Percentiles rank a stretch among this genome's conserved stretches.
Evolutionary conservation across 1,139 yeast genomes (phyloP).

Genomic region (Debaryomycetaceae sp.): DNA sequence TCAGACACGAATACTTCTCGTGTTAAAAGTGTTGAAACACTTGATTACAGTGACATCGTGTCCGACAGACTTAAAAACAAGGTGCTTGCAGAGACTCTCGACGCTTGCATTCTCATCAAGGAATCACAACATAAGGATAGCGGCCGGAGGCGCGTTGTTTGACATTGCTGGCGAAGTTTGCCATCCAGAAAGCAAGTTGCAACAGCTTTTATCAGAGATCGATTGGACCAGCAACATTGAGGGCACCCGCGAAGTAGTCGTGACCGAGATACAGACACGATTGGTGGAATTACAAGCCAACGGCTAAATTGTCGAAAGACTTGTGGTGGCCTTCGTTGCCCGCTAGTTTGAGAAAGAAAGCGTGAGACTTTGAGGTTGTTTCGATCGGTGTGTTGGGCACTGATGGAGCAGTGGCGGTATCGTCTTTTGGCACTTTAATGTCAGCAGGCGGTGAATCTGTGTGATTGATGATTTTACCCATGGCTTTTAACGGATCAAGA

Average conservation of each 20-base stretch:
- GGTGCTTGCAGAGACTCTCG: conserved; percentile 17
- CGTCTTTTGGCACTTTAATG: too few relatives aligned
- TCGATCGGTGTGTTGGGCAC: too few relatives aligned
- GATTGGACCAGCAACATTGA: conserved; percentile 11
- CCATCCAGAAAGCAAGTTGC: conserved; percentile 1
- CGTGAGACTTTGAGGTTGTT: too few relatives aligned
- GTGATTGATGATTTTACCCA: too few relatives aligned
- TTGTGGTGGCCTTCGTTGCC: conserved; percentile 14
- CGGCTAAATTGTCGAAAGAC: conserved; percentile 19
- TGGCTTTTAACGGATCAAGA: too few relatives aligned
- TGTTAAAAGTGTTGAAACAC: conserved; percentile 26
- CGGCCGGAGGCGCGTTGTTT: conserved; percentile 25
- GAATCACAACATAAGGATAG: conserved; percentile 13
- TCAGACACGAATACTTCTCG: conserved; percentile 18
- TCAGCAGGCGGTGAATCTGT: too few relatives aligned
- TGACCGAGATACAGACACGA: too few relatives aligned
- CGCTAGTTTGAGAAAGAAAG: too few relatives aligned
- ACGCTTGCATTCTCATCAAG: conserved; percentile 23
- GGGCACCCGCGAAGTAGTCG: too few relatives aligned
- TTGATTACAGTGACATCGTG: conserved; percentile 6
- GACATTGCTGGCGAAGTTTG: conserved; percentile 16
- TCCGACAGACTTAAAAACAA: conserved; percentile 2
- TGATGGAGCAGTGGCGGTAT: too few relatives aligned
- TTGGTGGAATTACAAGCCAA: conserved; percentile 2
- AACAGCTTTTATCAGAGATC: conserved; percentile 6